Conservation (phyloP, 177 flowering plant species). For the Vitis hybrid region DNA sequence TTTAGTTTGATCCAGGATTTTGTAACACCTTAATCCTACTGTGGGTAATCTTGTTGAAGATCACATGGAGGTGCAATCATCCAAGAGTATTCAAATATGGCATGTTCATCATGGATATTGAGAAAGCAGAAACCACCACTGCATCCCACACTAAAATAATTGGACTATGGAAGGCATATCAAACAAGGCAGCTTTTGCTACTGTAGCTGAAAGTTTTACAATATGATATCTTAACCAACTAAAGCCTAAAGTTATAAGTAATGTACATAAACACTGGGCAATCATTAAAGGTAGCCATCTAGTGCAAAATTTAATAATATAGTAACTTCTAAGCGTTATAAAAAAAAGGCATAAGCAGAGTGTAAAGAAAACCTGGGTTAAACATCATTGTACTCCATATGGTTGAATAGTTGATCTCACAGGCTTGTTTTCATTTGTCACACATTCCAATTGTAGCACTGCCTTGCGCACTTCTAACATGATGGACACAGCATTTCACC, state of each 20-base stretch:
- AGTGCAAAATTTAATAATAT: too few species aligned
- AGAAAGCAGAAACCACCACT: neutral
- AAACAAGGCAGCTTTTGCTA: too few species aligned
- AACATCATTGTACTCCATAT: neutral
- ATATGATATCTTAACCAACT: too few species aligned
- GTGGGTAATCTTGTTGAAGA: neutral
- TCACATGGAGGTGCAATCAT: neutral
- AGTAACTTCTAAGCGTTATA: too few species aligned
- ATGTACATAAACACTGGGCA: too few species aligned
- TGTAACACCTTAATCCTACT: neutral
- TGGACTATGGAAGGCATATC: too few species aligned
- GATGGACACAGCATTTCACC: slow-evolving; percentile 63
- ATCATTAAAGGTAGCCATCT: too few species aligned
- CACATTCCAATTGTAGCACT: neutral
- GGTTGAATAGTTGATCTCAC: neutral
- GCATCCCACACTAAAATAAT: neutral
- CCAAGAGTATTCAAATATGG: neutral
- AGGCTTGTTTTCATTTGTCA: slow-evolving; percentile 2
- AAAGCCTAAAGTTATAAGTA: too few species aligned
- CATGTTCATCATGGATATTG: neutral
- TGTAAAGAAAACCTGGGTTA: neutral
- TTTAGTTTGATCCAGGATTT: neutral
- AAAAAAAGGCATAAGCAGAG: neutral
- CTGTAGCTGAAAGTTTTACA: too few species aligned
- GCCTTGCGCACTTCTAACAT: slow-evolving; percentile 36